A percentile compares a stretch with the other conserved stretches of the same genome.
Evolutionary conservation across 495 filamentous ascomycete species (phyloP).

Genomic region (Lentithecium fluviatile): DNA sequence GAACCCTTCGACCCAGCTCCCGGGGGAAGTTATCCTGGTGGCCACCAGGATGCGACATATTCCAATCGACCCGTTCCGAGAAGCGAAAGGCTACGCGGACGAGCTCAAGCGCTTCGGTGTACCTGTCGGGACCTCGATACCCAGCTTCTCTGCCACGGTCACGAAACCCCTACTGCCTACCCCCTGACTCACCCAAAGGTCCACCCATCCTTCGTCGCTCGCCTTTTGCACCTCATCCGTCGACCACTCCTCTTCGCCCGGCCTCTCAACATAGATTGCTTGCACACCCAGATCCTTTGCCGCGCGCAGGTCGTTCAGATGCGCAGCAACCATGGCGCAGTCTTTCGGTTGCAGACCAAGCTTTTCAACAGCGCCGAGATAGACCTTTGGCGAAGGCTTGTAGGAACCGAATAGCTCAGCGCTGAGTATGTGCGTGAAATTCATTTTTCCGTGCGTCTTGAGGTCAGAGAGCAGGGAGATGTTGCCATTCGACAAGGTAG

Average conservation of each 20-base stretch:
- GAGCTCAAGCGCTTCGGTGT: background rate
- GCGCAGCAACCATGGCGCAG: constrained; percentile 77
- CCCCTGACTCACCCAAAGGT: constrained; percentile 55
- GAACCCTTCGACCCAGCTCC: no score
- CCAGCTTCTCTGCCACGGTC: constrained; percentile 53
- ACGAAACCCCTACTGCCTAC: constrained; percentile 53
- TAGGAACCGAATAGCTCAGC: constrained; percentile 73
- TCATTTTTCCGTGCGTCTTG: constrained; percentile 53
- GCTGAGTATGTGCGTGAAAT: constrained; percentile 61
- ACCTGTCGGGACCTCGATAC: constrained; percentile 27
- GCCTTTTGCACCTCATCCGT: constrained; percentile 52
- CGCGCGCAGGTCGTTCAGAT: constrained; percentile 65
- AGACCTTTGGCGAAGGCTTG: constrained; percentile 69
- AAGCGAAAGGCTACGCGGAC: background rate
- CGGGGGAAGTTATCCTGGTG: background rate
- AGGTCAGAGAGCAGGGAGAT: constrained; percentile 64
- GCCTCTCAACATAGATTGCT: constrained; percentile 74
- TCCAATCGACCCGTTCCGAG: background rate
- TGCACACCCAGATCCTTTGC: constrained; percentile 63
- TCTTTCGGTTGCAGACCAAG: constrained; percentile 58
- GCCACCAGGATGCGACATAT: background rate
- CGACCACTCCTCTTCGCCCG: constrained; percentile 61
- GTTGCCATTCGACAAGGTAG: constrained; percentile 76
- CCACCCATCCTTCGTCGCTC: constrained; percentile 60
- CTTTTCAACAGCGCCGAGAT: constrained; percentile 61